These are phyloP conservation scores for Murraya paniculata DNA, from an alignment of 345 rosid genomes.

Conservation along the genomic window DNA sequence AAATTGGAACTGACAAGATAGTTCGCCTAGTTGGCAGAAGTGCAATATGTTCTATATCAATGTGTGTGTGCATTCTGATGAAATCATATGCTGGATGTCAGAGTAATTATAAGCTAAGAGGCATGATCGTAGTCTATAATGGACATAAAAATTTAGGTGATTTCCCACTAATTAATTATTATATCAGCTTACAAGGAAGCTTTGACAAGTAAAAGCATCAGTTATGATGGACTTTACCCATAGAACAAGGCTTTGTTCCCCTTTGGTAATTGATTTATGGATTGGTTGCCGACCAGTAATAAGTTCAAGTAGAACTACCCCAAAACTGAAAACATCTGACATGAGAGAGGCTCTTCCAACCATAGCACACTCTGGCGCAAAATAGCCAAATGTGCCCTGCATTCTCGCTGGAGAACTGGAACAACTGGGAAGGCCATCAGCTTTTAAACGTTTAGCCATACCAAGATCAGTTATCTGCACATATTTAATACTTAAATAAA, in stretches of 20 bases:
- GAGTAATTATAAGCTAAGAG: background rate
- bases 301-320: conserved; percentile 94
- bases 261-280: conserved; percentile 59
- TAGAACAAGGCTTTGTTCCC: conserved; percentile 91
- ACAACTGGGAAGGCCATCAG: conserved; percentile 78
- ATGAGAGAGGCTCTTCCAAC: conserved; percentile 89
- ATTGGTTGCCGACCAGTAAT: conserved; percentile 89
- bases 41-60: background rate
- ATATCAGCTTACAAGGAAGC: too few relatives aligned
- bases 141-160: background rate
- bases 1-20: background rate
- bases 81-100: background rate
- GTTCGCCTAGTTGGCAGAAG: background rate
- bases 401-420: conserved; percentile 91
- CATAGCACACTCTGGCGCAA: conserved; percentile 97
- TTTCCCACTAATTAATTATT: too few relatives aligned
- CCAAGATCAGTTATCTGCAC: conserved; percentile 97
- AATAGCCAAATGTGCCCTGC: conserved; percentile 97
- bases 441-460: conserved; percentile 83
- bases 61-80: background rate
- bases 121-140: background rate
- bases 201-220: too few relatives aligned
- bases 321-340: conserved; percentile 98
- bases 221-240: conserved; percentile 53
- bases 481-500: background rate